Evolutionary conservation across 257 asterid genomes (phyloP).

Genomic region (Leonotis leonurus): DNA sequence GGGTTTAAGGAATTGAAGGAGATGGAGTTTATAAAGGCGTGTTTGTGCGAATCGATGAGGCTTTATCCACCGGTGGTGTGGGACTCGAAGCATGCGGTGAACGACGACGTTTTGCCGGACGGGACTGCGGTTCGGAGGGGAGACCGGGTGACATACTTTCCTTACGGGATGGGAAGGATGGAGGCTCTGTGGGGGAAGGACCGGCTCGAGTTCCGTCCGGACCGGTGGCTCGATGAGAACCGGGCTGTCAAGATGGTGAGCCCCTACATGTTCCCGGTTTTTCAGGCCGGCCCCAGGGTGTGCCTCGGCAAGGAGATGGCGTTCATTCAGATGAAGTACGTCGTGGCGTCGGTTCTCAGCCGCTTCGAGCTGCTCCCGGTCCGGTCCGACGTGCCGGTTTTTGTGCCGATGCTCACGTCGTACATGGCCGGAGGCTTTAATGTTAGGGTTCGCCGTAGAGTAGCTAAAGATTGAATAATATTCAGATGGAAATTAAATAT

Average conservation of each 20-base stretch:
- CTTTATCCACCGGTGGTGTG: conserved; percentile 96
- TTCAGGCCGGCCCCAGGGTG: conserved; percentile 82
- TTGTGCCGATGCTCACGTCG: conserved; percentile 51
- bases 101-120: conserved; percentile 62
- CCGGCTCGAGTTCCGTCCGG: conserved; percentile 54
- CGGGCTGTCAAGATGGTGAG: conserved; percentile 27
- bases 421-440: conserved; percentile 58
- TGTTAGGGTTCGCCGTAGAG: conserved; percentile 36
- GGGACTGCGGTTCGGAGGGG: conserved; percentile 54
- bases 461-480: too few relatives aligned
- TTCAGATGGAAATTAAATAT: too few relatives aligned
- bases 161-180: conserved; percentile 89
- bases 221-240: conserved; percentile 45
- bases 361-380: conserved; percentile 44
- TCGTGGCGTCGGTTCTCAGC: conserved; percentile 45
- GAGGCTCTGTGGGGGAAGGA: conserved; percentile 69
- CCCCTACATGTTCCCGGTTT: conserved; percentile 66
- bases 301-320: conserved; percentile 90
- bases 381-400: conserved; percentile 29
- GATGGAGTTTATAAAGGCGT: conserved; percentile 45
- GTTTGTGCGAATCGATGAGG: conserved; percentile 69
- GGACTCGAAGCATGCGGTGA: conserved; percentile 72
- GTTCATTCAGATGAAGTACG: conserved; percentile 65
- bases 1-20: conserved; percentile 33
- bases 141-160: conserved; percentile 70